phyloP scores from a whole-genome alignment of 805 yeast genomes.

The Sugiyamaella americana region DNA sequence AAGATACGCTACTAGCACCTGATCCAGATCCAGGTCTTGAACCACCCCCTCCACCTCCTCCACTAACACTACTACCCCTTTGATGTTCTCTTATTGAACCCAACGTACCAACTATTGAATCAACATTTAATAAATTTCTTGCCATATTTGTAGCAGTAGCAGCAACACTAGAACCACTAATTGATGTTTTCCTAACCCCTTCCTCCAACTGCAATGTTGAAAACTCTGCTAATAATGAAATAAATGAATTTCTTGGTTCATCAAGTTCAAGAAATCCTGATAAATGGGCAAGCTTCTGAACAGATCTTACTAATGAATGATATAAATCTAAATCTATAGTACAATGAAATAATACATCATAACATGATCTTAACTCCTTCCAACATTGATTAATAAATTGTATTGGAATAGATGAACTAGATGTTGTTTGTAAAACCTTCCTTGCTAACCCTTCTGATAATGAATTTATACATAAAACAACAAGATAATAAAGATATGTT shows the following conservation, averaged over 20 bases:
- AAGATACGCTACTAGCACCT: not conserved
- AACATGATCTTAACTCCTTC: conserved; percentile 39
- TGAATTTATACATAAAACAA: conserved; percentile 46
- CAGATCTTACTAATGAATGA: conserved; percentile 58
- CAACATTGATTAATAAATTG: conserved; percentile 20
- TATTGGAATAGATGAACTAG: not conserved
- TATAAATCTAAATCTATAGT: conserved; percentile 66
- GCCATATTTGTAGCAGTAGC: not conserved
- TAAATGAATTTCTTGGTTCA: conserved; percentile 52
- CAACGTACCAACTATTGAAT: conserved; percentile 21
- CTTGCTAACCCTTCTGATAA: conserved; percentile 66
- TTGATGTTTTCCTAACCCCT: not conserved
- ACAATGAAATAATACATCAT: conserved; percentile 52
- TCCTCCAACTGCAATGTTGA: conserved; percentile 19
- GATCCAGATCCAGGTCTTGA: not conserved
- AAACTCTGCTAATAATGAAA: conserved; percentile 29
- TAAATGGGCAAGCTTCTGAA: conserved; percentile 77
- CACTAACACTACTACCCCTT: conserved; percentile 4
- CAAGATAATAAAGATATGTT: conserved; percentile 55
- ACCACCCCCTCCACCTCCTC: not conserved
- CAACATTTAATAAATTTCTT: conserved; percentile 15
- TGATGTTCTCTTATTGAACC: conserved; percentile 9
- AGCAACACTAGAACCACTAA: not conserved
- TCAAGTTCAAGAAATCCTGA: conserved; percentile 65
- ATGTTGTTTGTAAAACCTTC: conserved; percentile 20